Evolutionary conservation across 1,139 yeast species (phyloP).

Genomic region (Hanseniaspora uvarum): DNA sequence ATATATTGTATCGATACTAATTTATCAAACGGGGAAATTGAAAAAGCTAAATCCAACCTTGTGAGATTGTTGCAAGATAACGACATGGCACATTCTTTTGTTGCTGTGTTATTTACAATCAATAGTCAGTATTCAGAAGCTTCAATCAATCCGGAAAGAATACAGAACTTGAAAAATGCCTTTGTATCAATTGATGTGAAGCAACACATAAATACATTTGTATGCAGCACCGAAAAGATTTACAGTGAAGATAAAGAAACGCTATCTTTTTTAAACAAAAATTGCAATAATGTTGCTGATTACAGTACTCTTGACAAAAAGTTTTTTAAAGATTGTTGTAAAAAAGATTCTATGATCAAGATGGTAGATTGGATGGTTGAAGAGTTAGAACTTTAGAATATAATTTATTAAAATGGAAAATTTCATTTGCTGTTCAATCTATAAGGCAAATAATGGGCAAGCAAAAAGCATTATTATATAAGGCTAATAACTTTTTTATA

Average conservation of each 20-base stretch:
- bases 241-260: constrained; percentile 4
- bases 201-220: constrained; percentile 2
- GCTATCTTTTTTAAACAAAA: not conserved
- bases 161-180: not conserved
- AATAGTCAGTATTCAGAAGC: not conserved
- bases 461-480: too few species aligned
- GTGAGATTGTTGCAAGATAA: constrained; percentile 57
- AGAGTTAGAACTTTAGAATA: not conserved
- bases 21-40: constrained; percentile 57
- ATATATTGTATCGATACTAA: constrained; percentile 69
- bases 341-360: constrained; percentile 7
- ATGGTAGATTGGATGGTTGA: constrained; percentile 13
- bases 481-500: too few species aligned
- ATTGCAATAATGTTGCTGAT: constrained; percentile 3
- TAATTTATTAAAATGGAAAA: not conserved
- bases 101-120: constrained; percentile 6
- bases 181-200: not conserved
- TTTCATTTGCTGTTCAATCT: not conserved
- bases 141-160: not conserved
- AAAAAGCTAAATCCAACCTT: constrained; percentile 69
- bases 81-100: constrained; percentile 60
- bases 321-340: constrained; percentile 12
- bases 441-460: not conserved
- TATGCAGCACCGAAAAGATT: constrained; percentile 10
- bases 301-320: constrained; percentile 4